Conservation (phyloP, 306 rosid species). For the Cucurbita moschata region DNA sequence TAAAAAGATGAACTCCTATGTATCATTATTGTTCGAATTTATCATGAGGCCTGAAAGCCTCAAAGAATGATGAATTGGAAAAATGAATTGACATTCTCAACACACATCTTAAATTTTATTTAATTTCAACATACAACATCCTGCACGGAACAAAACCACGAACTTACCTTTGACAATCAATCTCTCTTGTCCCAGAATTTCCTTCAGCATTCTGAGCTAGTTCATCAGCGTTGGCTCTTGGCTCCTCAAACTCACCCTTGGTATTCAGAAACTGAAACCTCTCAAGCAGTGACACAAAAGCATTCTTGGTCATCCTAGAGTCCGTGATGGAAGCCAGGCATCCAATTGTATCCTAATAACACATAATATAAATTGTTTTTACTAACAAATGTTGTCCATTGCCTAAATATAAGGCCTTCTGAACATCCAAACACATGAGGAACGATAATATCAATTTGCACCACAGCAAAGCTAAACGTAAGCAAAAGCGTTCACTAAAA, state of each 20-base stretch:
- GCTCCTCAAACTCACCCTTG: constrained; percentile 24
- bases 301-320: constrained; percentile 42
- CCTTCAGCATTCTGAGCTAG: constrained; percentile 17
- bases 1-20: background rate
- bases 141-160: background rate
- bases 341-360: constrained; percentile 64
- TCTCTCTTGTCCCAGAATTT: constrained; percentile 25
- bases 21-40: background rate
- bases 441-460: background rate
- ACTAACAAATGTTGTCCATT: background rate
- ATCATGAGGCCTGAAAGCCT: background rate
- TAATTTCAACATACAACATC: background rate
- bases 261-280: constrained; percentile 32
- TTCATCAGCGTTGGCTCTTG: constrained; percentile 12
- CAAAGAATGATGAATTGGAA: background rate
- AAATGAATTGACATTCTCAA: background rate
- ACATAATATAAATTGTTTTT: background rate
- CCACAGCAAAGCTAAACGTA: background rate
- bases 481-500: background rate
- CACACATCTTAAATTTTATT: background rate
- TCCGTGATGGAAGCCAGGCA: constrained; percentile 75
- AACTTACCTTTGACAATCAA: constrained; percentile 41
- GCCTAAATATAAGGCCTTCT: background rate
- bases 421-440: constrained; percentile 3
- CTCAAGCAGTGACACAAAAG: constrained; percentile 37